Percentiles rank a stretch among this genome's conserved stretches.
These are phyloP conservation scores for Kockovaella imperatae DNA, from an alignment of 768 basidiomycete species.

Conservation along the genomic window DNA sequence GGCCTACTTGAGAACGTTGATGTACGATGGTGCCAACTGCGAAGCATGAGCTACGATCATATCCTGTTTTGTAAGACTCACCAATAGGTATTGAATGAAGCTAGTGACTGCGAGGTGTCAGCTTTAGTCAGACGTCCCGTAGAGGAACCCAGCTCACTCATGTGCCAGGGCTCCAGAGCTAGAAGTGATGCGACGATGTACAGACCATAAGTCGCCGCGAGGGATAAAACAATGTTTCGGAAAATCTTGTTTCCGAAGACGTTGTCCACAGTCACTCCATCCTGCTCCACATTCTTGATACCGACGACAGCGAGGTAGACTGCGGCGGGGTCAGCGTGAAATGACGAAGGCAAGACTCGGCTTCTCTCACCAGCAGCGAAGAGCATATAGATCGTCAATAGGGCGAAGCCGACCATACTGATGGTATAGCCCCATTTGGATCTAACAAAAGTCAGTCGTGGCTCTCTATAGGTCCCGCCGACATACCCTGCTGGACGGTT, in stretches of 20 bases:
- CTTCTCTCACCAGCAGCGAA: conserved; percentile 44
- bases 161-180: conserved; percentile 95
- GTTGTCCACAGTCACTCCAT: conserved; percentile 50
- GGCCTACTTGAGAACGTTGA: conserved; percentile 86
- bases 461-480: not conserved
- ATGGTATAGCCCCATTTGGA: conserved; percentile 75
- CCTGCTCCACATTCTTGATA: conserved; percentile 55
- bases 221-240: conserved; percentile 74
- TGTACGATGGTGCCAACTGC: conserved; percentile 80
- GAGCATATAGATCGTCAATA: conserved; percentile 96
- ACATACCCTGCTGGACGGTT: conserved; percentile 77
- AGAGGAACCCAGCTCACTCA: conserved; percentile 48
- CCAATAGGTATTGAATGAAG: conserved; percentile 57
- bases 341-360: not conserved
- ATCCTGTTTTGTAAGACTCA: conserved; percentile 3
- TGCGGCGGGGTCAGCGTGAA: conserved; percentile 42
- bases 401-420: conserved; percentile 75
- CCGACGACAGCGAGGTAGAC: conserved; percentile 78
- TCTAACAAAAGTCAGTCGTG: conserved; percentile 16
- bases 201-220: conserved; percentile 79
- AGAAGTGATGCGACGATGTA: conserved; percentile 71
- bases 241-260: conserved; percentile 65
- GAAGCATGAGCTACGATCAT: not conserved
- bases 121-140: not conserved
- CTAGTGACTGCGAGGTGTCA: conserved; percentile 56